These are phyloP conservation scores for Brettanomyces sp. DNA, from an alignment of 805 yeast genomes.

Conservation along the genomic window DNA sequence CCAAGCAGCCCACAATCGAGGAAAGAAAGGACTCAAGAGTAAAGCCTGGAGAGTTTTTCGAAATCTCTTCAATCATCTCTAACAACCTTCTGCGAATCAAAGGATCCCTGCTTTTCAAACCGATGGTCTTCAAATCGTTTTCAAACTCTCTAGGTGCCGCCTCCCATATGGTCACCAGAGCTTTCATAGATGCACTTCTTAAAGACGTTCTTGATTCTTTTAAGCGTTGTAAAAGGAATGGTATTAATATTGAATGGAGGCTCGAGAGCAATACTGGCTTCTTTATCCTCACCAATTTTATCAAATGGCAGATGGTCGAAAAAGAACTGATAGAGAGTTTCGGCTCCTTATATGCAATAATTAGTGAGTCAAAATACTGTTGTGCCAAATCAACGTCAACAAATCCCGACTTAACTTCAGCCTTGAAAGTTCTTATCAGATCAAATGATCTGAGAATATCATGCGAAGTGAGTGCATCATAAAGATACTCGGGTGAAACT, in stretches of 20 bases:
- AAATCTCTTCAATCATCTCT: slow-evolving; percentile 34
- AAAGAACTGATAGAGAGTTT: slow-evolving; percentile 36
- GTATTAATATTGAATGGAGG: slow-evolving; percentile 37
- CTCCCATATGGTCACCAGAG: slow-evolving; percentile 47
- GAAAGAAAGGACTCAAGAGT: slow-evolving; percentile 23
- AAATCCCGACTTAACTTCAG: slow-evolving; percentile 45
- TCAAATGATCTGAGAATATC: slow-evolving; percentile 13
- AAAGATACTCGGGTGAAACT: slow-evolving; percentile 16
- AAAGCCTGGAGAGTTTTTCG: slow-evolving; percentile 27
- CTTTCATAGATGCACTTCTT: slow-evolving; percentile 36
- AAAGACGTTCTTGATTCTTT: slow-evolving; percentile 31
- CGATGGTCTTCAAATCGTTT: slow-evolving; percentile 31
- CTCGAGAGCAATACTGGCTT: slow-evolving; percentile 34
- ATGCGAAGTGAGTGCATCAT: slow-evolving; percentile 16
- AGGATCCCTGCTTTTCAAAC: slow-evolving; percentile 30
- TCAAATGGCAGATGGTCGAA: slow-evolving; percentile 44
- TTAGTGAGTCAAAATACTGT: slow-evolving; percentile 39
- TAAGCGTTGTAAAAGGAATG: slow-evolving; percentile 39
- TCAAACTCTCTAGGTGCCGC: slow-evolving; percentile 42
- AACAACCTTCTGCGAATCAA: slow-evolving; percentile 35
- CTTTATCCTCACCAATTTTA: slow-evolving; percentile 51
- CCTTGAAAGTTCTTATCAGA: slow-evolving; percentile 31
- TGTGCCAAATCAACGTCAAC: slow-evolving; percentile 43
- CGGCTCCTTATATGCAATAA: slow-evolving; percentile 32
- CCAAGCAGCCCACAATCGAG: slow-evolving; percentile 15